phyloP scores from a whole-genome alignment of 2,329 filamentous ascomycete species.

The Colletotrichum horii region DNA sequence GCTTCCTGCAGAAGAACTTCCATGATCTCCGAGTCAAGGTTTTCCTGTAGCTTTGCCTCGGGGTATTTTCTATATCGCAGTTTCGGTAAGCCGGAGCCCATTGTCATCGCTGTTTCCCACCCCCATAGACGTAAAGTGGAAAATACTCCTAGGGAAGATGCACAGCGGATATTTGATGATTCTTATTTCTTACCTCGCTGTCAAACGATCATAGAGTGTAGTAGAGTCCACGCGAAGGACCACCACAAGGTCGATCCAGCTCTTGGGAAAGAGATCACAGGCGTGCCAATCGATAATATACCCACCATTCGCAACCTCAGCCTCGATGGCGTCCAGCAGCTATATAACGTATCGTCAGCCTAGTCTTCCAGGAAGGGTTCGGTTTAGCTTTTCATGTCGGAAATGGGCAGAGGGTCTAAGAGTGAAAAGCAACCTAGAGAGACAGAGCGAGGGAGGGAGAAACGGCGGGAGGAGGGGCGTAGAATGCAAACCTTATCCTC shows the following conservation, averaged over 20 bases:
- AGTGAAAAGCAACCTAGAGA: neutral
- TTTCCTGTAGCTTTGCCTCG: slow-evolving; percentile 91
- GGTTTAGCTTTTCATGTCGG: neutral
- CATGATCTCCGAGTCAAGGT: slow-evolving; percentile 97
- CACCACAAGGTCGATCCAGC: slow-evolving; percentile 94
- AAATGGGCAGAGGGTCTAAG: neutral
- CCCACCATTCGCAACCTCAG: slow-evolving; percentile 78
- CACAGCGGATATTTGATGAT: neutral
- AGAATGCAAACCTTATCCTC: slow-evolving; percentile 78
- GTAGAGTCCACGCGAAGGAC: slow-evolving; percentile 84
- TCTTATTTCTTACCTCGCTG: slow-evolving; percentile 61
- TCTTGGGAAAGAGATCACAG: slow-evolving; percentile 91
- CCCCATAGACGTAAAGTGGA: neutral
- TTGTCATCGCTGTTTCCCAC: neutral
- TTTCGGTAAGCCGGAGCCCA: neutral
- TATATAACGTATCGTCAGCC: slow-evolving; percentile 34
- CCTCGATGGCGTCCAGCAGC: slow-evolving; percentile 88
- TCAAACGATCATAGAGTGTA: slow-evolving; percentile 83
- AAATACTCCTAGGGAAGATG: neutral
- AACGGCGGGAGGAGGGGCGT: neutral
- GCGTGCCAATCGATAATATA: slow-evolving; percentile 98
- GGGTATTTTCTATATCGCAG: slow-evolving; percentile 69
- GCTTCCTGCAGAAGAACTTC: slow-evolving; percentile 92
- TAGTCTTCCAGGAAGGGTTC: neutral
- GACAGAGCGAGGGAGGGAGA: neutral